Evolutionary conservation across 371 early-diverging fungal species (phyloP).

Genomic region (Choanephora cucurbitarum): DNA sequence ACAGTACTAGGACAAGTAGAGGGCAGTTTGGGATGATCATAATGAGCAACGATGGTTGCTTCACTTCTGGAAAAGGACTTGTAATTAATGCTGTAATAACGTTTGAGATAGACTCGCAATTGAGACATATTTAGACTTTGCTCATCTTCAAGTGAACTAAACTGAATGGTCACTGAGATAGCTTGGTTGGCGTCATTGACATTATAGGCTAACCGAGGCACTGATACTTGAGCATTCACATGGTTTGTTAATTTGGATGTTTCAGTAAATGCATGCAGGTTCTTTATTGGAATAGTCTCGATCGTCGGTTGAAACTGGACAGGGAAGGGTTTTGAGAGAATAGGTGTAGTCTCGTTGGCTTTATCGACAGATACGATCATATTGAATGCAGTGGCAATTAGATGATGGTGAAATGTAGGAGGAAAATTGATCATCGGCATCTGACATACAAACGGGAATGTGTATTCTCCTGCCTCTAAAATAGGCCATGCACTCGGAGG

Average conservation of each 20-base stretch:
- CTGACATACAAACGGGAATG: conserved; percentile 31
- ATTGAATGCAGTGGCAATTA: conserved; percentile 24
- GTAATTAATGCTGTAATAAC: conserved; percentile 27
- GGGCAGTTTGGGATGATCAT: conserved; percentile 10
- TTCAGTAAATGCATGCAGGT: conserved; percentile 10
- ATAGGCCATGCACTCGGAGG: conserved; percentile 20
- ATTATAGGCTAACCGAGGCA: conserved; percentile 30
- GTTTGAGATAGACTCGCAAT: conserved; percentile 27
- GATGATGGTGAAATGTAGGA: conserved; percentile 31
- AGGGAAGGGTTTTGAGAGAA: conserved; percentile 19
- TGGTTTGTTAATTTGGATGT: conserved; percentile 13
- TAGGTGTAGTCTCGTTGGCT: conserved; percentile 10
- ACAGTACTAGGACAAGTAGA: conserved; percentile 17
- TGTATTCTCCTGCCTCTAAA: conserved; percentile 29
- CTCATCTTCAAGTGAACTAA: conserved; percentile 1
- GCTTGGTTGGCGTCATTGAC: conserved; percentile 17
- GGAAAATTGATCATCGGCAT: conserved; percentile 39
- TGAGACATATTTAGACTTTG: conserved; percentile 10
- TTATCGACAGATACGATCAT: conserved; percentile 26
- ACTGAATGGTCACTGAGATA: conserved; percentile 18
- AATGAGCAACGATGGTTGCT: conserved; percentile 14
- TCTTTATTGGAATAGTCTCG: conserved; percentile 27
- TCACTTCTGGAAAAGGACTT: conserved; percentile 31
- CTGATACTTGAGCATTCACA: conserved; percentile 12
- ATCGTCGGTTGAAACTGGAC: conserved; percentile 26